Base-by-base conservation (phyloP, 352 stramenopile species). In the Globisporangium middletonii region DNA sequence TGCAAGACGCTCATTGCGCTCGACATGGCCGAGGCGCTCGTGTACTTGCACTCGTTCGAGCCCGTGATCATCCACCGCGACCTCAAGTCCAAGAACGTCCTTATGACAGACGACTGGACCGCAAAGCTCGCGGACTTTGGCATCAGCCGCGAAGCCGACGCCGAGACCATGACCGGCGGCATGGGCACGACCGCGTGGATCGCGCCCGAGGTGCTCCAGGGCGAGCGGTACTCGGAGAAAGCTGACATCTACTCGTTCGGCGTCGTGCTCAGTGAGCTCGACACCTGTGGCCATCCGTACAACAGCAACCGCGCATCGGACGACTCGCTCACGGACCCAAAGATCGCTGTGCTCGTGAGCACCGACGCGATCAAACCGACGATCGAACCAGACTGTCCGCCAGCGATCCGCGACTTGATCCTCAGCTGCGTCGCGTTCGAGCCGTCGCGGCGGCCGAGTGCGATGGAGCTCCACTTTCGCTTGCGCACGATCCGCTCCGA, bases 281-380 rank as follows among this genome's bases (percentile, higher is more conserved):
- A 77, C 33, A 65, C 73, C 27, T 84, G 73, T 12, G 56, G 50
- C 55, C 54, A 71, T 59, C 52, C 72, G 23, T 93, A 83, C 65
- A 84, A 97, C 59, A 89, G 95, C 48, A 99, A 99, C 76, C 85
- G 94, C 54, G 95, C 88, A 35, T 59, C 47, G 13, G 55, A 65
- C 44, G 72, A 73, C 55, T 69, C 77, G 52, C 83, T 84, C 61
- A 84, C 79, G 4, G 71, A 86, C 50, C 74, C 87, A 57, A 89
- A 88, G 74, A 83, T 87, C 48, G 73, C 77, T 5, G 57, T 86
- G 62, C 55, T 81, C 19, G 73, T 86, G 9, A 75, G 68, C 61
- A 59, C 74, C 27, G 68, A 67, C 18, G 53, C 73, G 48, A 53
- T 91, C 30, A 71, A 67, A 54, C 81, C 81, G 8, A 62, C 62